These are phyloP conservation scores for Chrysoporthe austroafricana DNA, from an alignment of 2,329 filamentous ascomycete genomes.

Conservation along the genomic window DNA sequence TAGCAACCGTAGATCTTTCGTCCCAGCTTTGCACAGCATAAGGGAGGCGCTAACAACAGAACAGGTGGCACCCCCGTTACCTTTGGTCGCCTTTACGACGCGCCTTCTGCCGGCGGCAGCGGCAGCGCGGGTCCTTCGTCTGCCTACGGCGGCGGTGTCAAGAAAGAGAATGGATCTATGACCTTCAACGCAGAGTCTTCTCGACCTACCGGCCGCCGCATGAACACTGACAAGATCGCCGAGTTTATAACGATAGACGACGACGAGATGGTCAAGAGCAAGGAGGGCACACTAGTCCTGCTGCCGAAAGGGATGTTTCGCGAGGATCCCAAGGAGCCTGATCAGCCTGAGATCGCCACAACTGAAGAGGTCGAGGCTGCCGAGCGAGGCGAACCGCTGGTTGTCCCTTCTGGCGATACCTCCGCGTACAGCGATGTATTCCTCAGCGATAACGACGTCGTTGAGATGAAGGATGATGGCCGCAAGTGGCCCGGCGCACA, in stretches of 20 bases:
- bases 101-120: conserved; percentile 15
- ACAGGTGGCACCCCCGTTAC: conserved; percentile 14
- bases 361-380: conserved; percentile 62
- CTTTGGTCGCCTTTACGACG: conserved; percentile 28
- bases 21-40: background rate
- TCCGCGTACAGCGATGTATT: conserved; percentile 38
- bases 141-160: conserved; percentile 17
- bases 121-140: conserved; percentile 10
- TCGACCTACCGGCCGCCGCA: conserved; percentile 27
- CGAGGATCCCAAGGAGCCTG: conserved; percentile 54
- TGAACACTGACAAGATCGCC: conserved; percentile 29
- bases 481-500: conserved; percentile 50
- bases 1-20: conserved; percentile 15
- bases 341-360: conserved; percentile 57
- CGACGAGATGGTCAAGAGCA: conserved; percentile 21
- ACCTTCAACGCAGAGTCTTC: conserved; percentile 21
- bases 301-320: conserved; percentile 62
- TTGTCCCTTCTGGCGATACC: conserved; percentile 40
- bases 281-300: conserved; percentile 23
- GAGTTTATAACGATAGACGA: conserved; percentile 26
- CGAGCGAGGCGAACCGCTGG: conserved; percentile 52
- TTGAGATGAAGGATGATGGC: conserved; percentile 39
- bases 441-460: conserved; percentile 26
- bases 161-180: conserved; percentile 19
- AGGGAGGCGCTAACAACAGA: conserved; percentile 7